phyloP scores from a whole-genome alignment of 1,139 yeast genomes.

The Suhomyces taliae region DNA sequence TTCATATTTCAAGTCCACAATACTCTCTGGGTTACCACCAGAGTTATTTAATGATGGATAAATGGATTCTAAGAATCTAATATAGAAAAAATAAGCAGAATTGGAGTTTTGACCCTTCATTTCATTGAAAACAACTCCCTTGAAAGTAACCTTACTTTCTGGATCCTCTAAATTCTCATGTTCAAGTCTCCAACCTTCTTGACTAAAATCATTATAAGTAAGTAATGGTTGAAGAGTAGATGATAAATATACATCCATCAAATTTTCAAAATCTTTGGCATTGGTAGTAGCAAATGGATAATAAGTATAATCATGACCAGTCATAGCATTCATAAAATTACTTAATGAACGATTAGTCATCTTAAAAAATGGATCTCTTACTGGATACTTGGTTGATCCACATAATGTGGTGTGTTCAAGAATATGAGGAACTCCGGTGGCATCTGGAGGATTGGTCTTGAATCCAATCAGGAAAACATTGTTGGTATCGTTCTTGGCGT shows the following conservation, averaged over 20 bases:
- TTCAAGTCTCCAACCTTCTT: conserved; percentile 98
- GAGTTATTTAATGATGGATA: conserved; percentile 85
- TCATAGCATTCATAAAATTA: conserved; percentile 98
- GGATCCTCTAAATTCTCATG: conserved; percentile 60
- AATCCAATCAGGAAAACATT: conserved; percentile 89
- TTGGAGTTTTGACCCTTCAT: conserved; percentile 98
- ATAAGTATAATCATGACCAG: conserved; percentile 93
- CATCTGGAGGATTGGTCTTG: conserved; percentile 91
- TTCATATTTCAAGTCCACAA: conserved; percentile 71
- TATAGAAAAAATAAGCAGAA: conserved; percentile 82
- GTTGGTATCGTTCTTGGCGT: conserved; percentile 68
- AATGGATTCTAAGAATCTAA: conserved; percentile 78
- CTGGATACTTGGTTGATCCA: conserved; percentile 89
- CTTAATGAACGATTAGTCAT: conserved; percentile 87
- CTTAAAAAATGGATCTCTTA: conserved; percentile 95
- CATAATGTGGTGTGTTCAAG: conserved; percentile 94
- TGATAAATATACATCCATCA: conserved; percentile 86
- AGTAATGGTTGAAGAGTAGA: conserved; percentile 83
- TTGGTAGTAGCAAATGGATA: conserved; percentile 97
- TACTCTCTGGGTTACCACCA: conserved; percentile 90
- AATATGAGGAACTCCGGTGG: conserved; percentile 94
- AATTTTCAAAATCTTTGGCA: conserved; percentile 71
- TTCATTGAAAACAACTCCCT: conserved; percentile 97
- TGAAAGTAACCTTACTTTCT: conserved; percentile 63
- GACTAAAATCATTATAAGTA: conserved; percentile 78